Percentiles rank a stretch among this genome's conserved stretches.
Conservation (phyloP, 306 rosid genomes). For the Alnus rubra region DNA sequence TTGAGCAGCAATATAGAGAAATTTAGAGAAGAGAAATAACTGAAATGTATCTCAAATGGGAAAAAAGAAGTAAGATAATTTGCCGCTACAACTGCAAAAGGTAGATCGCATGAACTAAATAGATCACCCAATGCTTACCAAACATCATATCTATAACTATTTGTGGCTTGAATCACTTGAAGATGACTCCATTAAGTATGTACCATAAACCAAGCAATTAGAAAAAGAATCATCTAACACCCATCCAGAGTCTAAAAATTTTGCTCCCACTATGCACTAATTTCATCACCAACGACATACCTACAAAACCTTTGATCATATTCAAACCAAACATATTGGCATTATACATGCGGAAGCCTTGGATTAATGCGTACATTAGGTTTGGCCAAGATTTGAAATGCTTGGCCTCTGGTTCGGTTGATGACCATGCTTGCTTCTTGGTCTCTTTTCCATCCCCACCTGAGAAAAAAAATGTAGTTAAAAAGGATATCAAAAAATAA, state of each 20-base stretch:
- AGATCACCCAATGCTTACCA: background rate
- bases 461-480: conserved; percentile 36
- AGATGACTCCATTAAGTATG: background rate
- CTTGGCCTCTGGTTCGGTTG: conserved; percentile 59
- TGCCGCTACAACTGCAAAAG: background rate
- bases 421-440: conserved; percentile 46
- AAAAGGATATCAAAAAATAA: conserved; percentile 15
- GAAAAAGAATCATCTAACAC: conserved; percentile 1
- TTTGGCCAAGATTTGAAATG: conserved; percentile 64
- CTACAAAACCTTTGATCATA: conserved; percentile 42
- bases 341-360: conserved; percentile 44
- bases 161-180: background rate
- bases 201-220: background rate
- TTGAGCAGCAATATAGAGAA: background rate
- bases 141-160: background rate
- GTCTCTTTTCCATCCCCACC: conserved; percentile 71
- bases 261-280: conserved; percentile 3
- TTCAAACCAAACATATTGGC: conserved; percentile 38
- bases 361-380: conserved; percentile 62
- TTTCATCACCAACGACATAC: conserved; percentile 35
- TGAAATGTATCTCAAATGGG: background rate
- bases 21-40: background rate
- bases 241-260: background rate
- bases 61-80: background rate
- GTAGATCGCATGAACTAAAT: background rate